Conservation (phyloP, 1,284 basidiomycete species). For the Meripilus lineatus region DNA sequence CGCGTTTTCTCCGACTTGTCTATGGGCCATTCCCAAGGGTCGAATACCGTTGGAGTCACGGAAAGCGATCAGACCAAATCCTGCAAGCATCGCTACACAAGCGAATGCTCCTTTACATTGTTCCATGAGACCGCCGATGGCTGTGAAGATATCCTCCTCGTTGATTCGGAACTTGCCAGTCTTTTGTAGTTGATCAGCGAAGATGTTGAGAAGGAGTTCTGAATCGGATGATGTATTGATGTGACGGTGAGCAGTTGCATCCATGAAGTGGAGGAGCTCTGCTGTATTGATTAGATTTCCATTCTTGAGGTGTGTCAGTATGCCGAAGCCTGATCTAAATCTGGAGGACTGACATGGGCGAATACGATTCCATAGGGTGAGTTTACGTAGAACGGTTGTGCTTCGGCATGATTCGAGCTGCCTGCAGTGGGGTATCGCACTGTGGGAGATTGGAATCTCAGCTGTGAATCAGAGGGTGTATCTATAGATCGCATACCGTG, state of each 20-base stretch:
- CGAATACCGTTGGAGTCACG: conserved; percentile 99
- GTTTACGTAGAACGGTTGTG: conserved; percentile 99
- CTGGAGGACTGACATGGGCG: conserved; percentile 72
- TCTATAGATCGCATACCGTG: conserved; percentile 65
- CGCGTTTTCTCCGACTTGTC: conserved; percentile 46
- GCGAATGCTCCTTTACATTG: conserved; percentile 93
- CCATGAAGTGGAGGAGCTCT: conserved; percentile 86
- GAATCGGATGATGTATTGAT: conserved; percentile 99
- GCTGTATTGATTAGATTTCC: conserved; percentile 97
- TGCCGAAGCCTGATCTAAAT: conserved; percentile 5
- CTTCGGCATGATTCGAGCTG: conserved; percentile 95
- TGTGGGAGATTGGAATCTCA: conserved; percentile 27
- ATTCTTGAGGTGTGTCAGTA: conserved; percentile 65
- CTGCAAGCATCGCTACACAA: conserved; percentile 97
- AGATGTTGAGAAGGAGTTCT: conserved; percentile 94
- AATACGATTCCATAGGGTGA: conserved; percentile 98
- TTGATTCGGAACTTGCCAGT: conserved; percentile 99
- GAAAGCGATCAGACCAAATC: conserved; percentile 98
- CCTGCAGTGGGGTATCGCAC: conserved; percentile 98
- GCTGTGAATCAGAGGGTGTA: not conserved
- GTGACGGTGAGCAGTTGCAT: conserved; percentile 94
- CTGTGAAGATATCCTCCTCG: conserved; percentile 98
- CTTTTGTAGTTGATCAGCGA: conserved; percentile 96
- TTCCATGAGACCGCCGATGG: conserved; percentile 86
- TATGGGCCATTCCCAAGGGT: conserved; percentile 80